Conservation (phyloP, 75 land plant species). For the Selaginella tamariscina region DNA sequence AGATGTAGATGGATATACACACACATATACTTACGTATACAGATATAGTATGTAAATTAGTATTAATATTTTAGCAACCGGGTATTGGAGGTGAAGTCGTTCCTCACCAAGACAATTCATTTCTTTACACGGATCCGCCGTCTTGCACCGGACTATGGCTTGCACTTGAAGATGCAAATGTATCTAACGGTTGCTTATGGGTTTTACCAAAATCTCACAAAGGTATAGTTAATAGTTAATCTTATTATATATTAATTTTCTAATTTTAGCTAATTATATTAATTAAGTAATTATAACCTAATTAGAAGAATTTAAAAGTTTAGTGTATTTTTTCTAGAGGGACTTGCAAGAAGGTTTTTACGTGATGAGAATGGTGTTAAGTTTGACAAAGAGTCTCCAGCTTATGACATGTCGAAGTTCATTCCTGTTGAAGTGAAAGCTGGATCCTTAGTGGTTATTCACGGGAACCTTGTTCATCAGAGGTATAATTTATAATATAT, state of each 20-base stretch:
- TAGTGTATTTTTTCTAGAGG: conserved; percentile 12
- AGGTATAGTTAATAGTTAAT: no score
- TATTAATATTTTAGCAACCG: conserved; percentile 65
- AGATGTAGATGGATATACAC: not conserved
- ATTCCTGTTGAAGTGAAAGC: conserved; percentile 92
- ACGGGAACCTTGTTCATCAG: conserved; percentile 92
- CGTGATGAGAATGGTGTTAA: conserved; percentile 49
- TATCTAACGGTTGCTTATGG: conserved; percentile 83
- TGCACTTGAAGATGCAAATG: conserved; percentile 87
- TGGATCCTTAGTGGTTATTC: conserved; percentile 73
- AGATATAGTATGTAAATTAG: not conserved
- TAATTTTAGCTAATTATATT: no score
- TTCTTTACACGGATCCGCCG: conserved; percentile 66
- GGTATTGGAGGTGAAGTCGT: conserved; percentile 99
- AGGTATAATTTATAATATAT: conserved; percentile 38
- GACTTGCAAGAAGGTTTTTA: conserved; percentile 50
- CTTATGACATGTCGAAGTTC: conserved; percentile 66
- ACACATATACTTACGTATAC: not conserved
- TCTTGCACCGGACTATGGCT: conserved; percentile 85
- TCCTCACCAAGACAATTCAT: conserved; percentile 93
- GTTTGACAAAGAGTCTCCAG: conserved; percentile 60
- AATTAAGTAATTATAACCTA: no score
- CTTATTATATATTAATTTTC: no score
- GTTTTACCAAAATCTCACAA: conserved; percentile 94
- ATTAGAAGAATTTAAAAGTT: not conserved